Base-by-base conservation (phyloP, 495 filamentous ascomycete species). In the Talaromyces nanjingensis region DNA sequence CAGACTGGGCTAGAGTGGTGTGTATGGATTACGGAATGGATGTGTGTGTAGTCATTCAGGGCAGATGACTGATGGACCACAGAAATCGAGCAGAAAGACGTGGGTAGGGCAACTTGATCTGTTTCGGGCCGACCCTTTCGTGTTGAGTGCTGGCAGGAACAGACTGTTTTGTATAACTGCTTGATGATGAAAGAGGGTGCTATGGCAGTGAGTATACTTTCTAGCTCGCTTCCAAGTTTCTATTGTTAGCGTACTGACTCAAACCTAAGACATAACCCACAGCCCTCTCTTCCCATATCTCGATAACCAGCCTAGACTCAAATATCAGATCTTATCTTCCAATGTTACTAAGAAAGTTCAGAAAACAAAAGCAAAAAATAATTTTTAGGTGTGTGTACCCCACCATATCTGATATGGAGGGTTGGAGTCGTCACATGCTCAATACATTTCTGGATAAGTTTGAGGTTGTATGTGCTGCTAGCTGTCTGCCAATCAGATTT, bases 351-450 rank as follows among this genome's bases (percentile, higher is more conserved):
- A 42, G 37, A 20, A 49, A 20, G n/a, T 49, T 49, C 5, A 20
- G 22, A 49, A 49, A 20, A 20, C 6, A 49, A 49, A 49, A 20
- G 6, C n/a, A 49, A 49, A 49, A 49, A 49, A 18, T 20, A 45
- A 18, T 6, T 20, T 20, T 9, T 20, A 49, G 6, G 16, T 56
- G 53, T 56, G 53, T n/a, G 22, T 25, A 20, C 18, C 24, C 53
- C 53, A 18, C n/a, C 53, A 18, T 56, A 56, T 56, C 20, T 27
- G 53, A 29, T 56, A 56, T 56, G 53, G 27, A 56, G 45, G 53
- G 53, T 29, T 56, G 53, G 20, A 27, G 20, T 25, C 22, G 22
- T 56, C 53, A 56, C 53, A 56, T 56, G 53, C 24, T 31, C 53
- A n/a, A 9, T n/a, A 20, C 45, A 49, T 45, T 45, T 45, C 42